Evolutionary conservation across 441 rosid genomes (phyloP).

Genomic region (Populus tomentosa): DNA sequence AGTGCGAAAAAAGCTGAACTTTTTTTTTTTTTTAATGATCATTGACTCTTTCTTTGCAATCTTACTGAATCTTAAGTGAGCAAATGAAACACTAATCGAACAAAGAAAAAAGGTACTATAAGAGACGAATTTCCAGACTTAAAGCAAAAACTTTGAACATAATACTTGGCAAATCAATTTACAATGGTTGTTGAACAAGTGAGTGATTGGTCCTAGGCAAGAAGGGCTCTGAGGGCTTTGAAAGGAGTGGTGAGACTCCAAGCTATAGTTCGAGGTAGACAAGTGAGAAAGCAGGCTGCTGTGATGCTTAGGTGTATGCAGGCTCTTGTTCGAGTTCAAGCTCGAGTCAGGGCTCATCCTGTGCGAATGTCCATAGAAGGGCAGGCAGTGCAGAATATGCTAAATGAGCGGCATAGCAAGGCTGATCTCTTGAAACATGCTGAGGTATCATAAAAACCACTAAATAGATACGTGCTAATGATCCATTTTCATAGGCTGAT

Average conservation of each 20-base stretch:
- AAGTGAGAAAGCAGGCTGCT: slow-evolving; percentile 96
- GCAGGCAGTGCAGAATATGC: slow-evolving; percentile 73
- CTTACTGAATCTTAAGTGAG: not conserved
- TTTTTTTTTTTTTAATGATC: not conserved
- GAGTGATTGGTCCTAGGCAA: slow-evolving; percentile 45
- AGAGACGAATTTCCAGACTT: not conserved
- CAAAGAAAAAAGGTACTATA: not conserved
- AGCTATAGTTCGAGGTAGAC: slow-evolving; percentile 92
- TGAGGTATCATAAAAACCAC: slow-evolving; percentile 44
- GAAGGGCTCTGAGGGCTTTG: slow-evolving; percentile 87
- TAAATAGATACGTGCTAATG: not conserved
- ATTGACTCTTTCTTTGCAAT: not conserved
- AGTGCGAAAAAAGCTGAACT: no score
- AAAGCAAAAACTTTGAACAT: not conserved
- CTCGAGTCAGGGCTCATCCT: slow-evolving; percentile 85
- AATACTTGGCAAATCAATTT: not conserved
- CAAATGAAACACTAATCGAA: not conserved
- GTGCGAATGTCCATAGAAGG: slow-evolving; percentile 87
- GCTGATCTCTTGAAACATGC: slow-evolving; percentile 73
- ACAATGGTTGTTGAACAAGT: not conserved
- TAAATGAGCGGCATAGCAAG: slow-evolving; percentile 55
- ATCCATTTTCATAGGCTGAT: not conserved
- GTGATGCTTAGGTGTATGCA: slow-evolving; percentile 94
- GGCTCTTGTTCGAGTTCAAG: slow-evolving; percentile 93
- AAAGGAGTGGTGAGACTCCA: slow-evolving; percentile 96